A percentile compares a stretch with the other conserved stretches of the same genome.
phyloP scores from a whole-genome alignment of 371 early-diverging fungal species.

The Fennellomyces sp. region DNA sequence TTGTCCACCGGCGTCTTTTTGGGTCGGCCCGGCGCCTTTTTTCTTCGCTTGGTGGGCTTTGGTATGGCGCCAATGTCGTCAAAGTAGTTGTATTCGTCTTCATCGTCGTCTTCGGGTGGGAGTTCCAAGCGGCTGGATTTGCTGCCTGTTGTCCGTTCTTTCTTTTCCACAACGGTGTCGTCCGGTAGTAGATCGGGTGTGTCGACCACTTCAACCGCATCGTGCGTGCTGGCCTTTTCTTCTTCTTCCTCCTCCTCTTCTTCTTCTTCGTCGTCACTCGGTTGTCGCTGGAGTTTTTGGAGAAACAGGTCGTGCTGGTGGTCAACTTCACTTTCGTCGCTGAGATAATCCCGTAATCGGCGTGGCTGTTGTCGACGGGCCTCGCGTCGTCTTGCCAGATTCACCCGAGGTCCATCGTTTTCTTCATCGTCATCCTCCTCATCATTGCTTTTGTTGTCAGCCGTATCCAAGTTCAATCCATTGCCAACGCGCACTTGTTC shows the following conservation, averaged over 20 bases:
- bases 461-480: not conserved
- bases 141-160: not conserved
- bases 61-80: slow-evolving; percentile 7
- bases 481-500: not conserved
- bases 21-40: slow-evolving; percentile 9
- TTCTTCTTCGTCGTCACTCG: slow-evolving; percentile 30
- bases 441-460: not conserved
- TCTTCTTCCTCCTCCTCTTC: slow-evolving; percentile 1
- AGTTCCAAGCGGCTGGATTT: not conserved
- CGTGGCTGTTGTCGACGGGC: slow-evolving; percentile 1
- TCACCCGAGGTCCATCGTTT: not conserved
- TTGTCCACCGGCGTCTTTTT: not conserved
- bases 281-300: slow-evolving; percentile 47
- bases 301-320: slow-evolving; percentile 47
- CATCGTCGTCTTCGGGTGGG: slow-evolving; percentile 19
- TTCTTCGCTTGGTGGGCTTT: slow-evolving; percentile 7
- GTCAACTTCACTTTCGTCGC: slow-evolving; percentile 40
- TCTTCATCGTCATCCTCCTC: not conserved
- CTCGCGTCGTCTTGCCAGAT: not conserved
- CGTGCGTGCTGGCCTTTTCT: not conserved
- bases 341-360: slow-evolving; percentile 52
- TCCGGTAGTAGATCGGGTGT: slow-evolving; percentile 4
- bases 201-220: slow-evolving; percentile 13
- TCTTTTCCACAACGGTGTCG: slow-evolving; percentile 5
- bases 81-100: slow-evolving; percentile 23